Conservation (phyloP, 169 alveolate species). For the Babesia ovata region DNA sequence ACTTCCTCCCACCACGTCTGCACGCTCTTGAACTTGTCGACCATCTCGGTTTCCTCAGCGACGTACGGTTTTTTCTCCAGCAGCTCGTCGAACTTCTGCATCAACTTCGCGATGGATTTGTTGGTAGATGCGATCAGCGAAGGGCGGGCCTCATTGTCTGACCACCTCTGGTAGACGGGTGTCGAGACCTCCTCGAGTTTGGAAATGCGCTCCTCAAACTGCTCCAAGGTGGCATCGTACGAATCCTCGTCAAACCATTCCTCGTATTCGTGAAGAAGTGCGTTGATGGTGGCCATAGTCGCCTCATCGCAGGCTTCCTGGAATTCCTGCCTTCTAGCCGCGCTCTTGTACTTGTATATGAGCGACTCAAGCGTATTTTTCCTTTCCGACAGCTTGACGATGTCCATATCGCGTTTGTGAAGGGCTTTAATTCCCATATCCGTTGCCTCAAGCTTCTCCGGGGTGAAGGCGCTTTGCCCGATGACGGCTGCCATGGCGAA, state of each 20-base stretch:
- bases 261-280: slow-evolving; percentile 12
- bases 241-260: slow-evolving; percentile 64
- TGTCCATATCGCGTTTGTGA: slow-evolving; percentile 23
- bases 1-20: slow-evolving; percentile 62
- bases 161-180: slow-evolving; percentile 54
- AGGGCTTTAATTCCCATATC: slow-evolving; percentile 13
- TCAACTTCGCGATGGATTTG: slow-evolving; percentile 16
- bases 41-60: slow-evolving; percentile 6
- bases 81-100: slow-evolving; percentile 27
- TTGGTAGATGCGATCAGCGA: slow-evolving; percentile 34
- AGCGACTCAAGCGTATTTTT: slow-evolving; percentile 53
- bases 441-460: slow-evolving; percentile 33
- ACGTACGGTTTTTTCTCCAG: slow-evolving; percentile 50
- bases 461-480: slow-evolving; percentile 13
- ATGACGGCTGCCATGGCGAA: not conserved
- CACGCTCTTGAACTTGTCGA: slow-evolving; percentile 24
- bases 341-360: slow-evolving; percentile 59
- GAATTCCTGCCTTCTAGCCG: slow-evolving; percentile 41
- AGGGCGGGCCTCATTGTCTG: slow-evolving; percentile 42
- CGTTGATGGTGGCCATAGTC: slow-evolving; percentile 8
- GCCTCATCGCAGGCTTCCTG: slow-evolving; percentile 44
- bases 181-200: slow-evolving; percentile 34
- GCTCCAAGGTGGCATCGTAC: slow-evolving; percentile 45
- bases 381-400: slow-evolving; percentile 19
- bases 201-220: slow-evolving; percentile 34